Evolutionary conservation across 176 grass and related monocot species (phyloP).

Genomic region (Oryza australiensis): DNA sequence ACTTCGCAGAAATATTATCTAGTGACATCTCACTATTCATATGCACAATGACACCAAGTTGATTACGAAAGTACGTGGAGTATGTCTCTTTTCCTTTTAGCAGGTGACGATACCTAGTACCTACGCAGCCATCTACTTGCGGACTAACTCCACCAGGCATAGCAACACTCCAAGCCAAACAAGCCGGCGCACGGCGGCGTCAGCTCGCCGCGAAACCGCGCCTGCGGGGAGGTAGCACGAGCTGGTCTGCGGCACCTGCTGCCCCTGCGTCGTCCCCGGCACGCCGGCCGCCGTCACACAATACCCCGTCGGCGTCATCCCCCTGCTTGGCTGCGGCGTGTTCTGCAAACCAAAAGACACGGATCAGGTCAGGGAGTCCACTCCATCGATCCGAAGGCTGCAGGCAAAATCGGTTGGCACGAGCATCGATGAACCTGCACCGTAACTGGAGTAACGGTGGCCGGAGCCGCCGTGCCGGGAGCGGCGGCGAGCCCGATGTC

Average conservation of each 20-base stretch:
- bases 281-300: slow-evolving; percentile 43
- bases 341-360: neutral
- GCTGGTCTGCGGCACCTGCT: slow-evolving; percentile 27
- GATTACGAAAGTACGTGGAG: neutral
- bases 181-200: neutral
- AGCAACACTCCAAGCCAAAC: slow-evolving; percentile 33
- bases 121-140: slow-evolving; percentile 11
- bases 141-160: neutral
- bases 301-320: slow-evolving; percentile 19
- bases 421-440: slow-evolving; percentile 33
- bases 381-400: neutral
- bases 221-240: slow-evolving; percentile 46
- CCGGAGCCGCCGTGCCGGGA: slow-evolving; percentile 20
- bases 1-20: neutral
- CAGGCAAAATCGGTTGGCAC: neutral
- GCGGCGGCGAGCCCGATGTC: slow-evolving; percentile 52
- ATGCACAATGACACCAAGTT: neutral
- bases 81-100: neutral
- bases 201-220: slow-evolving; percentile 3
- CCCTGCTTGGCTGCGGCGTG: slow-evolving; percentile 5
- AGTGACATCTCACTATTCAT: neutral
- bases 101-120: neutral
- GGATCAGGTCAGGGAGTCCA: slow-evolving; percentile 4
- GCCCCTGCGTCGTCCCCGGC: slow-evolving; percentile 41
- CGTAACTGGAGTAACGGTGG: slow-evolving; percentile 30